Conservation (phyloP, 345 rosid genomes). For the Camelina sativa region DNA sequence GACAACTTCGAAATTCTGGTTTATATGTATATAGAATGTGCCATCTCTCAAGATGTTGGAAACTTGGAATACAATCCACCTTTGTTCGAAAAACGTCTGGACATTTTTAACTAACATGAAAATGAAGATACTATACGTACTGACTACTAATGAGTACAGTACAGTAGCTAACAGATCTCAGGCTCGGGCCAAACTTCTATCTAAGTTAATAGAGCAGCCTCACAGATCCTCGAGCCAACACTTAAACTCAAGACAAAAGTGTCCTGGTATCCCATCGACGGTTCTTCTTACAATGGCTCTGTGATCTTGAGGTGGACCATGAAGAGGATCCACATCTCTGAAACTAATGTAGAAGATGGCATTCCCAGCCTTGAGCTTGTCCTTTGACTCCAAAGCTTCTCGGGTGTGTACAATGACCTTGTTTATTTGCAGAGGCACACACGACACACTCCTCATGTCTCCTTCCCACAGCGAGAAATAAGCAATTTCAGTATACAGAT, state of each 20-base stretch:
- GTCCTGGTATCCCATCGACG: too few species aligned
- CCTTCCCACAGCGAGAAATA: too few species aligned
- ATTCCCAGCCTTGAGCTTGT: not conserved
- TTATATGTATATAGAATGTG: not conserved
- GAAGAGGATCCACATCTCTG: too few species aligned
- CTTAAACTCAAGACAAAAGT: too few species aligned
- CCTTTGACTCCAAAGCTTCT: not conserved
- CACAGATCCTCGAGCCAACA: too few species aligned
- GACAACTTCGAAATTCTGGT: not conserved
- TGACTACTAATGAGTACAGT: too few species aligned
- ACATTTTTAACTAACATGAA: too few species aligned
- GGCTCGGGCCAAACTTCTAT: too few species aligned
- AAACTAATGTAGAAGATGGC: slow-evolving; percentile 10
- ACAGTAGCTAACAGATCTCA: too few species aligned
- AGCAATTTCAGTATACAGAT: too few species aligned
- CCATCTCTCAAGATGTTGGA: not conserved
- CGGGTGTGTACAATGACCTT: not conserved
- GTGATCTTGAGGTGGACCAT: not conserved
- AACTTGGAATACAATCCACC: not conserved
- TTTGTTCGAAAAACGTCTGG: not conserved
- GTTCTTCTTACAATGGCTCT: not conserved
- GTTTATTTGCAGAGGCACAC: slow-evolving; percentile 2
- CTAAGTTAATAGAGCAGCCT: too few species aligned
- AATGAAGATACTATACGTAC: too few species aligned
- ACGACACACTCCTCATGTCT: not conserved